Evolutionary conservation across 169 alveolate species (phyloP).

Genomic region (Cryptosporidium baileyi): DNA sequence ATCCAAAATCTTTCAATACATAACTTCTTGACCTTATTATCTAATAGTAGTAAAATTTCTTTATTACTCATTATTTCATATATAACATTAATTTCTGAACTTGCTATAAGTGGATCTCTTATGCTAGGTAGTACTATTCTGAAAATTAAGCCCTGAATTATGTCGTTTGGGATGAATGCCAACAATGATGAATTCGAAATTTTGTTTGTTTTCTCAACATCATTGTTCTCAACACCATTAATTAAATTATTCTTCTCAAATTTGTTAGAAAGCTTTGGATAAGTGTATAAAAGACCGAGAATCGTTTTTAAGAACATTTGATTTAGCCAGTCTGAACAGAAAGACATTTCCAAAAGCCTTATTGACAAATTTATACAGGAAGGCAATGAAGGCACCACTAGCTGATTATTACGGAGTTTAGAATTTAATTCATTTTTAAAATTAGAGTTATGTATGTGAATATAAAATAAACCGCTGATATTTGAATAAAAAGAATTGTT

Average conservation of each 20-base stretch:
- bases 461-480: slow-evolving; percentile 18
- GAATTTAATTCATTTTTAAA: background rate
- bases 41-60: slow-evolving; percentile 3
- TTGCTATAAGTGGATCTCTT: slow-evolving; percentile 33
- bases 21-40: slow-evolving; percentile 3
- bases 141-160: slow-evolving; percentile 37
- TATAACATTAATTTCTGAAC: slow-evolving; percentile 40
- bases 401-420: background rate
- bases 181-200: background rate
- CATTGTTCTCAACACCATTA: background rate
- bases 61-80: slow-evolving; percentile 31
- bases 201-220: background rate
- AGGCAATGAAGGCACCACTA: slow-evolving; percentile 4
- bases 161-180: slow-evolving; percentile 43
- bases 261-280: slow-evolving; percentile 13
- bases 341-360: slow-evolving; percentile 28
- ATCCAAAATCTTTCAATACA: slow-evolving; percentile 59
- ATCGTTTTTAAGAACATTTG: slow-evolving; percentile 37
- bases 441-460: slow-evolving; percentile 11
- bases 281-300: slow-evolving; percentile 44
- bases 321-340: slow-evolving; percentile 54
- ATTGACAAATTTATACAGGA: slow-evolving; percentile 59
- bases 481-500: no score
- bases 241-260: background rate
- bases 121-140: slow-evolving; percentile 45